Evolutionary conservation across 352 stramenopile genomes (phyloP).

Genomic region (Achlya hypogyna): DNA sequence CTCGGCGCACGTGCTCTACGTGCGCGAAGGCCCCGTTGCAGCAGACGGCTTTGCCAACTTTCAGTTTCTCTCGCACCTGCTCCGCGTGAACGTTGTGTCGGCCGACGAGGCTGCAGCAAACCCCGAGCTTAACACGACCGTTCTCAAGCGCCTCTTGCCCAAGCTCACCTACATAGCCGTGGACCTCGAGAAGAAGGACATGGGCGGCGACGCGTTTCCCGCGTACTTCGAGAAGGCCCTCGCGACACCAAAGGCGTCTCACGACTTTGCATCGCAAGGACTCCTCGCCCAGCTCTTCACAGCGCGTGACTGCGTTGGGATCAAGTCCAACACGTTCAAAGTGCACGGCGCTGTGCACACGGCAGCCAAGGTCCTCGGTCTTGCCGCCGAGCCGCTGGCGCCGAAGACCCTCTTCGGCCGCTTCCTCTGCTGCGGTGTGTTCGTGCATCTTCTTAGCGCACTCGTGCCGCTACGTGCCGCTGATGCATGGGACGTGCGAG

Average conservation of each 20-base stretch:
- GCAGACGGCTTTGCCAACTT: conserved; percentile 2
- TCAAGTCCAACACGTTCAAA: conserved; percentile 15
- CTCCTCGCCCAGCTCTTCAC: conserved; percentile 5
- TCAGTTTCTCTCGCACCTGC: neutral
- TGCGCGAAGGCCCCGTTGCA: neutral
- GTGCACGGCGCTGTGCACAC: neutral
- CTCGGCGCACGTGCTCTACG: conserved; percentile 2
- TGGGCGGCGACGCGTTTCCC: conserved; percentile 5
- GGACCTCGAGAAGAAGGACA: conserved; percentile 16
- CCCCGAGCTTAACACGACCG: neutral
- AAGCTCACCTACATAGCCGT: conserved; percentile 13
- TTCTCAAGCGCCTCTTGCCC: conserved; percentile 8
- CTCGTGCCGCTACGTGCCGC: neutral
- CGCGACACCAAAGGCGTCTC: neutral
- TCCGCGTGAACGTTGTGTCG: neutral
- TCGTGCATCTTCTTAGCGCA: conserved; percentile 3
- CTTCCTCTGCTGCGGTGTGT: conserved; percentile 1
- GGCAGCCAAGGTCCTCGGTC: neutral
- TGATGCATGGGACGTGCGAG: neutral
- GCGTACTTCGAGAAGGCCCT: conserved; percentile 12
- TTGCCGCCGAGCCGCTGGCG: neutral
- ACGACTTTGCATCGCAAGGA: neutral
- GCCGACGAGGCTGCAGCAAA: neutral
- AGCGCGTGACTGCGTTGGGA: conserved; percentile 8
- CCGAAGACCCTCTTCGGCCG: conserved; percentile 10